Conservation (phyloP, 164 flowering plant species). For the Magnolia kwangsiensis region DNA sequence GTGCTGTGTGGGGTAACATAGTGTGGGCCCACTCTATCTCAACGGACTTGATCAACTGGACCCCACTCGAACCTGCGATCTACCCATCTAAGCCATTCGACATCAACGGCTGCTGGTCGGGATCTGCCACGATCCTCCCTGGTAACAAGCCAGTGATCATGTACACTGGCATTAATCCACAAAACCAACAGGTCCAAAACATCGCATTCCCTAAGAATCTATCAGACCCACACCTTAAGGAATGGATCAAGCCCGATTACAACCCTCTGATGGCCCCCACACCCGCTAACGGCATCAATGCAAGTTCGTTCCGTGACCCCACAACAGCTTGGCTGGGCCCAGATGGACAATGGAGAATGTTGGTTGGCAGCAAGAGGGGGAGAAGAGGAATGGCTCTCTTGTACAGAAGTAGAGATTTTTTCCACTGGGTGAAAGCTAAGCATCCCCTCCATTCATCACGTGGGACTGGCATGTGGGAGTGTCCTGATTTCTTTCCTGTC, state of each 20-base stretch:
- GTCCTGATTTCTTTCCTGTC: constrained; percentile 86
- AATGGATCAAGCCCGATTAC: constrained; percentile 38
- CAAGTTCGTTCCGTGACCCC: constrained; percentile 38
- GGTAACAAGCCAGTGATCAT: constrained; percentile 37
- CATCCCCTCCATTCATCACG: constrained; percentile 60
- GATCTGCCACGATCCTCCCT: constrained; percentile 53
- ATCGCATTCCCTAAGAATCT: constrained; percentile 39
- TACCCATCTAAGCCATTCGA: constrained; percentile 34
- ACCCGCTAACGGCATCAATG: constrained; percentile 15
- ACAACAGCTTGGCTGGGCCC: constrained; percentile 40
- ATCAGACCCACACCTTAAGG: constrained; percentile 40
- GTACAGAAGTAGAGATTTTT: constrained; percentile 63
- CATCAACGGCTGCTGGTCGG: constrained; percentile 45
- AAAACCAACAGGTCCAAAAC: constrained; percentile 38
- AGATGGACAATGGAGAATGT: constrained; percentile 58
- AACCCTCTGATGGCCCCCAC: constrained; percentile 40
- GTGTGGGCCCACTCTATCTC: constrained; percentile 58
- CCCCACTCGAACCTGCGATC: constrained; percentile 32
- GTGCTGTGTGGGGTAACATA: constrained; percentile 47
- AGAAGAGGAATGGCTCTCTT: constrained; percentile 49
- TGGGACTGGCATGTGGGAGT: constrained; percentile 78
- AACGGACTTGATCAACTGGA: constrained; percentile 48
- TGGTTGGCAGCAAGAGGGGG: constrained; percentile 45
- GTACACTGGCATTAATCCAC: constrained; percentile 39
- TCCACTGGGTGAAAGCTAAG: constrained; percentile 46